Conservation (phyloP, 164 flowering plant species). For the Paratinospora sagittata region DNA sequence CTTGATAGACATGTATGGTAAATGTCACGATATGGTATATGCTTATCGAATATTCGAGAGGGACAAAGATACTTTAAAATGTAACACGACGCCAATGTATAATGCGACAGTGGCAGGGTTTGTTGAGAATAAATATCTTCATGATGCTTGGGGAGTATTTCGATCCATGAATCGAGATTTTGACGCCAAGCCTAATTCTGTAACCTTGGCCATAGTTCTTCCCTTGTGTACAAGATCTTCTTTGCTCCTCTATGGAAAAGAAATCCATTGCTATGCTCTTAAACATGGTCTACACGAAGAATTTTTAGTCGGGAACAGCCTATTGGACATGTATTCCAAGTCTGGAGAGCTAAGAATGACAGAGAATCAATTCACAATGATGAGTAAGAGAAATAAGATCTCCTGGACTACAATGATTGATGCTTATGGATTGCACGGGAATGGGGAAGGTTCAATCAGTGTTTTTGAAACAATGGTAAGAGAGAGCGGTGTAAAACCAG, state of each 20-base stretch:
- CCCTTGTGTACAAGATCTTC: constrained; percentile 25
- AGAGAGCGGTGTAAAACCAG: constrained; percentile 20
- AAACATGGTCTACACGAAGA: constrained; percentile 20
- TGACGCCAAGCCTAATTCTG: constrained; percentile 21
- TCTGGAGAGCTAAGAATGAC: constrained; percentile 23
- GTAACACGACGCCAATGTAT: constrained; percentile 16
- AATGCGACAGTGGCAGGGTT: constrained; percentile 22
- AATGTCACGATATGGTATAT: constrained; percentile 18
- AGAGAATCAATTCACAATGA: constrained; percentile 15
- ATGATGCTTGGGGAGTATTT: constrained; percentile 20
- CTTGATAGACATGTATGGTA: constrained; percentile 29
- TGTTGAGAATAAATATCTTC: constrained; percentile 14
- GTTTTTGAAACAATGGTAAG: constrained; percentile 17
- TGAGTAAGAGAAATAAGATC: constrained; percentile 17
- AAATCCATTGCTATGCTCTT: constrained; percentile 24
- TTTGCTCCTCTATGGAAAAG: constrained; percentile 25
- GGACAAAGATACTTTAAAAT: background rate
- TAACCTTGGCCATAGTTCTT: constrained; percentile 31
- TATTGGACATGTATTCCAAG: constrained; percentile 37
- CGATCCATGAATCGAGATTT: constrained; percentile 14
- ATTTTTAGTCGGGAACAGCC: constrained; percentile 28
- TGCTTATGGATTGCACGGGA: constrained; percentile 28
- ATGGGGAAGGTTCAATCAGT: constrained; percentile 21
- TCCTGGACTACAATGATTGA: constrained; percentile 30
- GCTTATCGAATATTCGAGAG: constrained; percentile 18